Percentiles rank a stretch among this genome's conserved stretches.
These are phyloP conservation scores for Yamagishiella unicocca DNA, from an alignment of 139 green algal genomes.

Conservation along the genomic window DNA sequence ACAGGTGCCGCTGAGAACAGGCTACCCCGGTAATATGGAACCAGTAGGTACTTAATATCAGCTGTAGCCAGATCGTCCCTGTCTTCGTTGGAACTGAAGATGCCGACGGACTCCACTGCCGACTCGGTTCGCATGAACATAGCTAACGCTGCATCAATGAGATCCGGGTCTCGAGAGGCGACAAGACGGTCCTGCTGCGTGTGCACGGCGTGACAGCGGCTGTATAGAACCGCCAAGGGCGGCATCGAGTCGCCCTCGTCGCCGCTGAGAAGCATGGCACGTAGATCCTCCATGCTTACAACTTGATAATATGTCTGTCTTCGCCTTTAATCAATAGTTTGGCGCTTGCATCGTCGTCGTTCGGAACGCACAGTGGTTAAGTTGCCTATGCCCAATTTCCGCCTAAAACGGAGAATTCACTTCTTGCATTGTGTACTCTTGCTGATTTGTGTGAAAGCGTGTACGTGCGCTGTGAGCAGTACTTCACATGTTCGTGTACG, in stretches of 20 bases:
- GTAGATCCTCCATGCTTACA: slow-evolving; percentile 5
- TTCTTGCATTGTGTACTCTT: too few species aligned
- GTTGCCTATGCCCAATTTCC: too few species aligned
- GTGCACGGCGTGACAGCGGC: slow-evolving; percentile 13
- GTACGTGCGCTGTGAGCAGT: too few species aligned
- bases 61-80: slow-evolving; percentile 69
- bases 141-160: not conserved
- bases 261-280: not conserved
- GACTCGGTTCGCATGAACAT: not conserved
- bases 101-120: slow-evolving; percentile 22
- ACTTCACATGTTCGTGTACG: too few species aligned
- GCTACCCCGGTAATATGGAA: slow-evolving; percentile 60
- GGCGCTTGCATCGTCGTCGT: too few species aligned
- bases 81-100: slow-evolving; percentile 77
- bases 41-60: slow-evolving; percentile 72
- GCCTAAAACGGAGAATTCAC: too few species aligned
- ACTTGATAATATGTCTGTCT: not conserved
- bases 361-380: too few species aligned
- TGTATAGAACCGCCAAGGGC: slow-evolving; percentile 8
- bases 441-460: too few species aligned
- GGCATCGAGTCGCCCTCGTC: not conserved
- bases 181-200: slow-evolving; percentile 3
- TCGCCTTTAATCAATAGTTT: not conserved
- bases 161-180: not conserved
- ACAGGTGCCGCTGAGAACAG: slow-evolving; percentile 34